These are phyloP conservation scores for Trichoderma aggressivum DNA, from an alignment of 2,329 filamentous ascomycete genomes.

Conservation along the genomic window DNA sequence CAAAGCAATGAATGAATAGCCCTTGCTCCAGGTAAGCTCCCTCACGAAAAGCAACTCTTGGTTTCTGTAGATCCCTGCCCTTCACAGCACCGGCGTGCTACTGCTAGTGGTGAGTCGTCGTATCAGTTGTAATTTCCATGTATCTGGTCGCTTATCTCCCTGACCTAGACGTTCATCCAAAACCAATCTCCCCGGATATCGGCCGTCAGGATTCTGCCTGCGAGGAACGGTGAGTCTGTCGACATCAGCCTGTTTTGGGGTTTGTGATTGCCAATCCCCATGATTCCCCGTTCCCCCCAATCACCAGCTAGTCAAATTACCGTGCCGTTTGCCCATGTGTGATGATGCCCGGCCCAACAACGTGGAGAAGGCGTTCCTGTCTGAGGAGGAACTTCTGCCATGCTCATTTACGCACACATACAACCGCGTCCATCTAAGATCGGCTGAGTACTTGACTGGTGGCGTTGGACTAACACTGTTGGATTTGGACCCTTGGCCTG, in stretches of 20 bases:
- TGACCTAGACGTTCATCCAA: not conserved
- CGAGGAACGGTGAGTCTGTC: not conserved
- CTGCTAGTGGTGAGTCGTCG: not conserved
- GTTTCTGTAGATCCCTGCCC: slow-evolving; percentile 3
- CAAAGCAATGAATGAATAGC: not conserved
- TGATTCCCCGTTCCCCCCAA: not conserved
- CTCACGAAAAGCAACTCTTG: not conserved
- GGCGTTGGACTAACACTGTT: not conserved
- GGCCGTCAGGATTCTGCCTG: slow-evolving; percentile 14
- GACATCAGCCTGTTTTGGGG: slow-evolving; percentile 14
- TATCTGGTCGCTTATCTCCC: slow-evolving; percentile 14
- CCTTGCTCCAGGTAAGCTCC: not conserved
- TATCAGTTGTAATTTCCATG: slow-evolving; percentile 16
- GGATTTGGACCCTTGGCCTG: not conserved
- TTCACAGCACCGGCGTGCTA: not conserved
- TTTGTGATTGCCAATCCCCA: slow-evolving; percentile 1
- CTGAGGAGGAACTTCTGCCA: slow-evolving; percentile 8
- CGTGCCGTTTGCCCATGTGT: not conserved
- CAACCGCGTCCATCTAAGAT: not conserved
- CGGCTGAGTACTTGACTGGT: not conserved
- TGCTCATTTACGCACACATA: not conserved
- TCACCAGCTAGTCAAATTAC: slow-evolving; percentile 2
- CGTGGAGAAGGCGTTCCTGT: not conserved
- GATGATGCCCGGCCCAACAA: not conserved
- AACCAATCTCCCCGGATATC: slow-evolving; percentile 9